Evolutionary conservation across 176 grass and related monocot species (phyloP).

Genomic region (Musa beccarii): DNA sequence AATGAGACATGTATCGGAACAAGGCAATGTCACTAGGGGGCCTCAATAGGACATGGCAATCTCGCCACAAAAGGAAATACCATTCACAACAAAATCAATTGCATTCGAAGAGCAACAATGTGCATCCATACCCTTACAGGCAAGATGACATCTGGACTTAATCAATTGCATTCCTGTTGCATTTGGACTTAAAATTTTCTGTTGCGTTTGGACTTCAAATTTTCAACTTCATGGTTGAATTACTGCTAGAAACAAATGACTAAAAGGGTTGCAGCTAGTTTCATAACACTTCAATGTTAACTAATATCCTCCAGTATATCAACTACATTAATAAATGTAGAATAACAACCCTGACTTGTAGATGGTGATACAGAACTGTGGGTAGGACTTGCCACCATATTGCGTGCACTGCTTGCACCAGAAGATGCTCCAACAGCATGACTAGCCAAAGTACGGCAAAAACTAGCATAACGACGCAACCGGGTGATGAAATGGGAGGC

Average conservation of each 20-base stretch:
- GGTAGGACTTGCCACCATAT: constrained; percentile 80
- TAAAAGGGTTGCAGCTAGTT: background rate
- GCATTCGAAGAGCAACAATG: too few relatives aligned
- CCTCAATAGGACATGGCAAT: background rate
- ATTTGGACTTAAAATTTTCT: too few relatives aligned
- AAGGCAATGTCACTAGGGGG: background rate
- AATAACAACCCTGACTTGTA: constrained; percentile 62
- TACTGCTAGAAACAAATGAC: background rate
- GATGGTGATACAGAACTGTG: constrained; percentile 63
- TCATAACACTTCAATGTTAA: background rate
- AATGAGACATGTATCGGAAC: background rate
- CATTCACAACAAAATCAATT: too few relatives aligned
- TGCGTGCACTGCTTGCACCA: constrained; percentile 57
- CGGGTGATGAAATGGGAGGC: constrained; percentile 96
- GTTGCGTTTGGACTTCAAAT: background rate
- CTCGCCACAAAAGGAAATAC: too few relatives aligned
- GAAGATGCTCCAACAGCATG: constrained; percentile 96
- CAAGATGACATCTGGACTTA: too few relatives aligned
- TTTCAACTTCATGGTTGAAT: background rate
- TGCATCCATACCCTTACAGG: too few relatives aligned
- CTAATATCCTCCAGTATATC: background rate
- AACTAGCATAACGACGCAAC: constrained; percentile 92
- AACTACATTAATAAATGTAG: background rate
- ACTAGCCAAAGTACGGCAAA: constrained; percentile 96
- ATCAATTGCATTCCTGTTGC: too few relatives aligned